Base-by-base conservation (phyloP, 305 asterid species). In the Plantago coronopus region DNA sequence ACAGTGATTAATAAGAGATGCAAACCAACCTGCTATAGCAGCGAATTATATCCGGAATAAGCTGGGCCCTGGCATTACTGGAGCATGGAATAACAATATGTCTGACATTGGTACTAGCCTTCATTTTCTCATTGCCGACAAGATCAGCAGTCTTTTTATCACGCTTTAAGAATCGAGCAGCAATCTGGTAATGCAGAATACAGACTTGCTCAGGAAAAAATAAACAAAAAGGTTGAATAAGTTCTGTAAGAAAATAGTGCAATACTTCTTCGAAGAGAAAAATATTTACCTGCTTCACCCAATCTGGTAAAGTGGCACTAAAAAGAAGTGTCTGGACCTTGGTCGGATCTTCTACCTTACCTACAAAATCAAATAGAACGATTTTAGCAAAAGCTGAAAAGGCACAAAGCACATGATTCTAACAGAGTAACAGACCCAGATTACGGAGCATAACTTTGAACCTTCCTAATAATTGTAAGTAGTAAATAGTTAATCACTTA, bases 281-380 rank as follows among this genome's bases (percentile, higher is more conserved):
- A 63, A 50, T n/a, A 21, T 73, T 27, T 66, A 81, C 99, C 3
- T 85, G 85, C 65, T 89, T 89, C 70, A 93, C 94, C 99, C 99
- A 93, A 38, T 27, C 69, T 2, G 96, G 99, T 72, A 89, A 74
- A 38, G 99, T 93, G 58, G 99, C 99, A 70, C 99, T 93, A 68
- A 93, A 93, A 42, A 93, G 97, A 66, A 93, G 94, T 17, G 99
- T 93, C 69, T 93, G 99, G 45, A 93, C 99, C 78, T 83, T 83
- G 71, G 73, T 85, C 17, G 85, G 77, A 76, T 89, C 95, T 72
- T 85, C 87, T 13, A 89, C 99, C 84, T 87, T 89, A 59, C 97
- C 98, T 88, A 60, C 51, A 63, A 43, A 68, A 51, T 17, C 46
- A 45, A 65, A 55, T 38, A 57, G 14, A 37, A 27, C 43, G 55